Evolutionary conservation across 768 basidiomycete genomes (phyloP).

Genomic region (Dacryopinax primogenitus): DNA sequence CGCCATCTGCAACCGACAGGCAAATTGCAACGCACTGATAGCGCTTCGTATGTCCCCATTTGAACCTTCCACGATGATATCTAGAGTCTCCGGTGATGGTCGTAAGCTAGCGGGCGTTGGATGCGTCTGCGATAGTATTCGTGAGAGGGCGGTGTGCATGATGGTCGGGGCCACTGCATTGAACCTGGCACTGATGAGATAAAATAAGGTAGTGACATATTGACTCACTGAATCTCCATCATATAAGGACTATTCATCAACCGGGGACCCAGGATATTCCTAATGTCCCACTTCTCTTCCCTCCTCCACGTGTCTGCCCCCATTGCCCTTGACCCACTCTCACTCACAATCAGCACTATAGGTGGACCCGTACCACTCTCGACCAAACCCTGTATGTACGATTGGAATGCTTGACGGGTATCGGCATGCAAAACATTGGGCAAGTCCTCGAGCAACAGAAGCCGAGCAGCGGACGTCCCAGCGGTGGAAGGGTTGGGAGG

Average conservation of each 20-base stretch:
- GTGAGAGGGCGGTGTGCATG: conserved; percentile 60
- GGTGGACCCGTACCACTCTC: conserved; percentile 20
- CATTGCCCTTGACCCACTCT: conserved; percentile 64
- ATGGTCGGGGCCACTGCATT: conserved; percentile 84
- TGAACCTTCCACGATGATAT: conserved; percentile 61
- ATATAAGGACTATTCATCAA: conserved; percentile 61
- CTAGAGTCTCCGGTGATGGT: conserved; percentile 54
- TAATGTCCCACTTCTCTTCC: conserved; percentile 46
- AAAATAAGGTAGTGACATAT: too few relatives aligned
- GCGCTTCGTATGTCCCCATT: conserved; percentile 91
- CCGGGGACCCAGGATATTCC: conserved; percentile 56
- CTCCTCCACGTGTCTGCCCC: conserved; percentile 33
- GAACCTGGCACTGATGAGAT: conserved; percentile 67
- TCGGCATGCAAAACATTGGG: conserved; percentile 73
- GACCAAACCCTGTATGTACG: conserved; percentile 48
- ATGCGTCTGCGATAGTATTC: conserved; percentile 40
- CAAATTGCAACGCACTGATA: conserved; percentile 85
- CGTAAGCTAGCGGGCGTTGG: conserved; percentile 20
- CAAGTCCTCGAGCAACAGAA: conserved; percentile 78
- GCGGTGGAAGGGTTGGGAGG: conserved; percentile 26
- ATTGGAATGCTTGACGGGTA: conserved; percentile 61
- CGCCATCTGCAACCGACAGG: conserved; percentile 38
- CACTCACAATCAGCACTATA: conserved; percentile 67
- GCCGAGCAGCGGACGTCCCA: conserved; percentile 11
- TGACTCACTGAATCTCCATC: conserved; percentile 62